phyloP scores from a whole-genome alignment of 768 basidiomycete genomes.

The Dioszegia hungarica region DNA sequence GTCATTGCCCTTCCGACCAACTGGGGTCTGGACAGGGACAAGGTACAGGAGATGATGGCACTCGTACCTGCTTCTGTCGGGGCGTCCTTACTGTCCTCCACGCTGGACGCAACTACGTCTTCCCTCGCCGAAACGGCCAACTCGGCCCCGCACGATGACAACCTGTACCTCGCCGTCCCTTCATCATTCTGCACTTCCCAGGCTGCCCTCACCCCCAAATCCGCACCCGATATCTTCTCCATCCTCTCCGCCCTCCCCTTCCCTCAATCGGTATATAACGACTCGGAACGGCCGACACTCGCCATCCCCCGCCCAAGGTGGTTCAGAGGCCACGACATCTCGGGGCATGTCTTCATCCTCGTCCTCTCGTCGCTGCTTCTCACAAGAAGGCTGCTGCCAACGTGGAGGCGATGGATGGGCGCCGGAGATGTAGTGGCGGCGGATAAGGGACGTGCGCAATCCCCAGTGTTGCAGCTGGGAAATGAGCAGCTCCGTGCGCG shows the following conservation, averaged over 20 bases:
- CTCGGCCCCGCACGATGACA: conserved; percentile 1
- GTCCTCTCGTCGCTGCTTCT: conserved; percentile 74
- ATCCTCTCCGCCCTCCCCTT: conserved; percentile 4
- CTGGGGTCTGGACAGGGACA: conserved; percentile 8
- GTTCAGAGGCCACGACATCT: conserved; percentile 81
- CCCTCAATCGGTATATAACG: background rate
- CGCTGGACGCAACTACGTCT: background rate
- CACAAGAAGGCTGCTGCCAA: conserved; percentile 63
- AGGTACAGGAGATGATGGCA: conserved; percentile 4
- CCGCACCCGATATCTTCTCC: background rate
- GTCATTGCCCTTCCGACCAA: conserved; percentile 16
- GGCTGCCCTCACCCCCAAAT: conserved; percentile 5
- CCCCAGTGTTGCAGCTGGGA: no score
- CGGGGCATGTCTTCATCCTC: conserved; percentile 87
- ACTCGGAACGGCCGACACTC: background rate
- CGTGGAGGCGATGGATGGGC: conserved; percentile 19
- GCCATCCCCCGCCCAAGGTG: conserved; percentile 56
- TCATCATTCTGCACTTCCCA: conserved; percentile 1
- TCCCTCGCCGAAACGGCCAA: background rate
- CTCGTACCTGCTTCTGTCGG: background rate
- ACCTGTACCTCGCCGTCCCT: conserved; percentile 11
- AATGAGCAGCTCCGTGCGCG: background rate
- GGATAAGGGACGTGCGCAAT: background rate
- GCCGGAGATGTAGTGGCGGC: background rate
- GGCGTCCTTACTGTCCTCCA: background rate